phyloP scores from a whole-genome alignment of 495 filamentous ascomycete genomes.

The Hypoxylon lienhwacheense region DNA sequence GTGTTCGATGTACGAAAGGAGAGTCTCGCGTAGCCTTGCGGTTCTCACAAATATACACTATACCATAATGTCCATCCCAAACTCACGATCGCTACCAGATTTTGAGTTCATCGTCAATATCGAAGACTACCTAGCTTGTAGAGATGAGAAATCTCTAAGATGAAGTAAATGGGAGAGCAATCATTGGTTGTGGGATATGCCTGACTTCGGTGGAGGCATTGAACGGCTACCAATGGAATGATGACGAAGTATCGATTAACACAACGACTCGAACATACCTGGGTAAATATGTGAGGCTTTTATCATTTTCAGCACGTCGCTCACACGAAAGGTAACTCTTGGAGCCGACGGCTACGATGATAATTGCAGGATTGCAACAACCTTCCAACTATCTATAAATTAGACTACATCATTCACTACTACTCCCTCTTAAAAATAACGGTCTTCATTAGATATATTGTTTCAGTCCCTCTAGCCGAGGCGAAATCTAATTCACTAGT shows the following conservation, averaged over 20 bases:
- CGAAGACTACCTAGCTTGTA: conserved; percentile 50
- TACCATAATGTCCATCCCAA: conserved; percentile 47
- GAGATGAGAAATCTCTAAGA: conserved; percentile 41
- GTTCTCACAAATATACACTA: conserved; percentile 39
- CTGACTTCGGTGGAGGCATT: conserved; percentile 60
- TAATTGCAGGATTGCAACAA: conserved; percentile 54
- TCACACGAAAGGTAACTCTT: conserved; percentile 61
- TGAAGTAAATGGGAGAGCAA: conserved; percentile 57
- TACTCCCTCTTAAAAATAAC: conserved; percentile 44
- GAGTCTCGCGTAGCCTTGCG: conserved; percentile 23
- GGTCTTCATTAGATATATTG: conserved; percentile 53
- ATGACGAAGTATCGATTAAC: conserved; percentile 52
- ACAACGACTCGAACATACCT: conserved; percentile 42
- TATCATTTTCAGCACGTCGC: conserved; percentile 55
- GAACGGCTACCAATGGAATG: conserved; percentile 48
- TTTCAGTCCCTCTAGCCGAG: background rate
- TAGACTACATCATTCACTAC: conserved; percentile 50
- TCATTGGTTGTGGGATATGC: conserved; percentile 63
- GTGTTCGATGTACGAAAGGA: conserved; percentile 22
- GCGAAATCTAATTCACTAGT: background rate
- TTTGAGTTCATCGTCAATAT: conserved; percentile 64
- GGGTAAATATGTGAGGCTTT: conserved; percentile 48
- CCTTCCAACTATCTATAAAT: conserved; percentile 50
- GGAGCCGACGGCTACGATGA: conserved; percentile 56
- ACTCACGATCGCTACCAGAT: conserved; percentile 51